Evolutionary conservation across 139 green algal genomes (phyloP).

Genomic region (Chara braunii): DNA sequence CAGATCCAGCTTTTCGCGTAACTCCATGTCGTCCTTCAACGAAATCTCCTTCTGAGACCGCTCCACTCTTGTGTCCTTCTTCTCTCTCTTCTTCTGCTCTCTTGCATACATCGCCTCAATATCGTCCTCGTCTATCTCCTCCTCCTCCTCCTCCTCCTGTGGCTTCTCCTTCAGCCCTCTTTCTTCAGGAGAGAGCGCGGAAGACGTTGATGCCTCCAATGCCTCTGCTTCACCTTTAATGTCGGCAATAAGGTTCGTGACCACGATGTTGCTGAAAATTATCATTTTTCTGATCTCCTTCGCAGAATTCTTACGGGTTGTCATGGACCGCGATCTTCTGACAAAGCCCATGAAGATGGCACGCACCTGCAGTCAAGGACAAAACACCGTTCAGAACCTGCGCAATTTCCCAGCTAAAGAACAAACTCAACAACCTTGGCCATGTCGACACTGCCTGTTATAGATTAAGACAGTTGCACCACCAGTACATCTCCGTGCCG

Average conservation of each 20-base stretch:
- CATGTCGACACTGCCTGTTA: background rate
- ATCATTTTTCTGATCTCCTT: slow-evolving; percentile 88
- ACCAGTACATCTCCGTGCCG: too few species aligned
- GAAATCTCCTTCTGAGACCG: slow-evolving; percentile 87
- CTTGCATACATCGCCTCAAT: slow-evolving; percentile 44
- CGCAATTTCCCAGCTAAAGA: background rate
- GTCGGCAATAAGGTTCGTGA: slow-evolving; percentile 74
- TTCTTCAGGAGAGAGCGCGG: background rate
- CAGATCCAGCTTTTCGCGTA: slow-evolving; percentile 65
- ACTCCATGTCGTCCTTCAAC: slow-evolving; percentile 70
- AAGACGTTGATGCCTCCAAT: background rate
- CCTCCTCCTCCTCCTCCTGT: slow-evolving; percentile 34
- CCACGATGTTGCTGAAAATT: slow-evolving; percentile 83
- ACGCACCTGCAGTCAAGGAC: slow-evolving; percentile 22
- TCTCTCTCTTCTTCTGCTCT: slow-evolving; percentile 29
- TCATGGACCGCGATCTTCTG: slow-evolving; percentile 45
- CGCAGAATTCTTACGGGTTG: slow-evolving; percentile 57
- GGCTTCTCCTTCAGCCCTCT: slow-evolving; percentile 3
- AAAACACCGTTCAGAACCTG: background rate
- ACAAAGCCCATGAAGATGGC: slow-evolving; percentile 55
- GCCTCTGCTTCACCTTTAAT: slow-evolving; percentile 43
- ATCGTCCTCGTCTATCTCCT: slow-evolving; percentile 38
- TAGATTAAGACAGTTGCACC: background rate
- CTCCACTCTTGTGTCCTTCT: slow-evolving; percentile 2
- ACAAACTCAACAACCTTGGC: background rate